These are phyloP conservation scores for Mikania micrantha DNA, from an alignment of 129 eudicot genomes.

Conservation along the genomic window DNA sequence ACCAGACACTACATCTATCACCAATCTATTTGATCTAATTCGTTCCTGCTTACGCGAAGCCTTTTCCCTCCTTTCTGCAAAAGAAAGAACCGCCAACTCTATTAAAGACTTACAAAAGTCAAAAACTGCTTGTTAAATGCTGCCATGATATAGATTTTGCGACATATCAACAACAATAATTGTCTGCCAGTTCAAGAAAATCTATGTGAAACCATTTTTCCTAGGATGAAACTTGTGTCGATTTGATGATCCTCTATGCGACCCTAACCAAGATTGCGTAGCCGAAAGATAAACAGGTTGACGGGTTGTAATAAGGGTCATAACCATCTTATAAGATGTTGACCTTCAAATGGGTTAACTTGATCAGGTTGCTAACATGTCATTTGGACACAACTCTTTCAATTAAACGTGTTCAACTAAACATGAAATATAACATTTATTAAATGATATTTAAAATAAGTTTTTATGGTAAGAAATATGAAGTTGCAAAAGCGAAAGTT, in stretches of 20 bases:
- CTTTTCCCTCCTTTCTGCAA: slow-evolving; percentile 13
- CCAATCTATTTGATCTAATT: slow-evolving; percentile 15
- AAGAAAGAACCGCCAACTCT: neutral
- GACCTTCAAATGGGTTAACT: too few species aligned
- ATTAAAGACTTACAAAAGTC: neutral
- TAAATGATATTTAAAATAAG: too few species aligned
- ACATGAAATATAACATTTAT: neutral
- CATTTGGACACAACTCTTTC: too few species aligned
- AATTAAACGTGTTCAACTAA: neutral
- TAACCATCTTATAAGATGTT: too few species aligned
- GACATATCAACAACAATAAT: neutral
- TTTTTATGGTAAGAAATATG: too few species aligned
- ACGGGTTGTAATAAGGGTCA: too few species aligned
- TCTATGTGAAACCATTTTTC: neutral
- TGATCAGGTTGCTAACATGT: too few species aligned
- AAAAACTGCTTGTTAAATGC: neutral
- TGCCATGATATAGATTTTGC: neutral
- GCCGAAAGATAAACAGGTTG: too few species aligned
- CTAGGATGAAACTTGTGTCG: neutral
- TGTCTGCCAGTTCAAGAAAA: neutral
- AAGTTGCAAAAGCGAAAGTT: neutral
- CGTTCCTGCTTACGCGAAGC: slow-evolving; percentile 9
- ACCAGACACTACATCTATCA: slow-evolving; percentile 2
- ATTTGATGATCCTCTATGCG: neutral
- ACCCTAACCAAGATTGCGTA: too few species aligned